A percentile compares a stretch with the other conserved stretches of the same genome.
These are phyloP conservation scores for Harringtonia lauricola DNA, from an alignment of 2,329 filamentous ascomycete species.

Conservation along the genomic window DNA sequence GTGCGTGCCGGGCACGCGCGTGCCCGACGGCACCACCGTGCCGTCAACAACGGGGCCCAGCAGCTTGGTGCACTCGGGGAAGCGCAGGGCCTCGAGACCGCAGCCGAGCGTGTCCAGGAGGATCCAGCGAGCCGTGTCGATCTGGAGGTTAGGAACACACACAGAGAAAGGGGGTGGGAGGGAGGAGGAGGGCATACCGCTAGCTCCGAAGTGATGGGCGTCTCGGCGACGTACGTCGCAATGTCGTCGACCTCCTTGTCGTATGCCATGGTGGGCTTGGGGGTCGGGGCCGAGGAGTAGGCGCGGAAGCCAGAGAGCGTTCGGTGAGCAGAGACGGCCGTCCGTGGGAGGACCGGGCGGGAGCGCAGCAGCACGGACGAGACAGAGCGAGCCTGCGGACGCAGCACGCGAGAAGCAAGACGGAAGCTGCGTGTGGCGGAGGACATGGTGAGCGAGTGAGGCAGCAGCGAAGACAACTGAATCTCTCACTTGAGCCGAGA, in stretches of 20 bases:
- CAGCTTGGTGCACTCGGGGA: conserved; percentile 92
- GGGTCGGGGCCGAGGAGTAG: conserved; percentile 37
- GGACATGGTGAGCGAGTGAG: conserved; percentile 31
- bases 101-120: conserved; percentile 96
- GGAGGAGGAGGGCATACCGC: conserved; percentile 47
- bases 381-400: conserved; percentile 29
- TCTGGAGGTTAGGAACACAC: conserved; percentile 28
- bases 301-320: conserved; percentile 28
- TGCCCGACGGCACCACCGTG: conserved; percentile 83
- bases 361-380: neutral
- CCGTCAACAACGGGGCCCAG: conserved; percentile 86
- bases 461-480: neutral
- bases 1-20: conserved; percentile 80
- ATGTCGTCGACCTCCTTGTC: conserved; percentile 94
- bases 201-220: conserved; percentile 80
- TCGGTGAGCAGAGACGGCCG: conserved; percentile 16
- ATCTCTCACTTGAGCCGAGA: neutral
- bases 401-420: conserved; percentile 42
- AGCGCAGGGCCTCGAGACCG: conserved; percentile 87
- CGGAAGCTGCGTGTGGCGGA: conserved; percentile 42
- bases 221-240: conserved; percentile 88
- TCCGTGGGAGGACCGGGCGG: conserved; percentile 13
- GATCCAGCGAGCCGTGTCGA: conserved; percentile 91
- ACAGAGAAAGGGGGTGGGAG: no score
- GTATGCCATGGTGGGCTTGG: conserved; percentile 51